Conservation (phyloP, 2,329 filamentous ascomycete genomes). For the Westerdykella ornata region DNA sequence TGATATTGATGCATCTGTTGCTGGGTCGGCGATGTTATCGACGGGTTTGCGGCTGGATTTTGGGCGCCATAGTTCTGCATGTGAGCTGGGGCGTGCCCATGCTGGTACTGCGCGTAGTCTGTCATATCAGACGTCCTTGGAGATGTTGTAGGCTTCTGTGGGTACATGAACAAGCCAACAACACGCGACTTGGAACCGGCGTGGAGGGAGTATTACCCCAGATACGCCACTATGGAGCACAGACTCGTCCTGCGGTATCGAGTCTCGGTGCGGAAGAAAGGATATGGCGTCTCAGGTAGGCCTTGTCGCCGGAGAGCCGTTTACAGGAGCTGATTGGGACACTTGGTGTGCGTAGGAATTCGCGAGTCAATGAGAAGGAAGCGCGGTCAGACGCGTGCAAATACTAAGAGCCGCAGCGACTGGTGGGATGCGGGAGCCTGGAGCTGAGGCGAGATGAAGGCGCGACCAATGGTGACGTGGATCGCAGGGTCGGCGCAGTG, state of each 20-base stretch:
- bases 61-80: conserved; percentile 36
- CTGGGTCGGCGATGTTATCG: conserved; percentile 64
- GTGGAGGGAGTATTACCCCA: conserved; percentile 25
- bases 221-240: conserved; percentile 30
- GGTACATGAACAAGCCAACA: conserved; percentile 18
- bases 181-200: conserved; percentile 21
- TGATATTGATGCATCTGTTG: conserved; percentile 50
- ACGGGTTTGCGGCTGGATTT: conserved; percentile 34
- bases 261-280: conserved; percentile 10
- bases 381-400: conserved; percentile 24
- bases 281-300: neutral
- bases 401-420: conserved; percentile 17
- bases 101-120: conserved; percentile 46
- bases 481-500: conserved; percentile 11
- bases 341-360: conserved; percentile 8
- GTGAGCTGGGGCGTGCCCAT: conserved; percentile 39
- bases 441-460: conserved; percentile 28
- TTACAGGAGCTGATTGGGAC: conserved; percentile 23
- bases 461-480: conserved; percentile 22
- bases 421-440: conserved; percentile 31
- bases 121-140: conserved; percentile 31
- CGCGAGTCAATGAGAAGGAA: conserved; percentile 16
- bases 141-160: conserved; percentile 14
- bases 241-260: conserved; percentile 14
- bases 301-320: too few relatives aligned